Evolutionary conservation across 441 rosid genomes (phyloP).

Genomic region (Corymbia citriodora): DNA sequence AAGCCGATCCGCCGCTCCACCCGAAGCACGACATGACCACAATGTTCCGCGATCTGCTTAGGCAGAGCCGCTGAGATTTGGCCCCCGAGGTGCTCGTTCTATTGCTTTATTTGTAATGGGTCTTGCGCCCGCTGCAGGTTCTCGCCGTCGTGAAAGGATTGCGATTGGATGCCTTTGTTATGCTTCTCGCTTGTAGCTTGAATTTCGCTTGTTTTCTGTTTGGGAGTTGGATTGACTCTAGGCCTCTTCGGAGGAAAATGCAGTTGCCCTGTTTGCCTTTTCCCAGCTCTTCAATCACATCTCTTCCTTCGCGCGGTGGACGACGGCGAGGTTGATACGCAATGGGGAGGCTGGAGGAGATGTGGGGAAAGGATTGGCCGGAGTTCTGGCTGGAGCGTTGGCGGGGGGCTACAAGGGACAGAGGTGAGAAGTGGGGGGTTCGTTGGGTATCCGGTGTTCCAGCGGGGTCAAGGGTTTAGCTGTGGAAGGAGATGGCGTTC

Average conservation of each 20-base stretch:
- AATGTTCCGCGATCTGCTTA: slow-evolving; percentile 67
- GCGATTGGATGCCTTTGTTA: background rate
- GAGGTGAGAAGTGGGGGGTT: no score
- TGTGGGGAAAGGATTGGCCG: background rate
- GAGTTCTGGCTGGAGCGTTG: background rate
- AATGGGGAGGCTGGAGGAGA: background rate
- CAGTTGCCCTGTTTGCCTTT: background rate
- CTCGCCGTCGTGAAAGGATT: background rate
- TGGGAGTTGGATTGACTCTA: background rate
- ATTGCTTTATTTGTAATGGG: background rate
- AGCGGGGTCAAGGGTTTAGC: no score
- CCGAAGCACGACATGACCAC: slow-evolving; percentile 75
- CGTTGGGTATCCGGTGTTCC: no score
- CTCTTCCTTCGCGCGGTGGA: background rate
- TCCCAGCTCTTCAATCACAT: background rate
- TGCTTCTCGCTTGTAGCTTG: background rate
- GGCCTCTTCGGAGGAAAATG: background rate
- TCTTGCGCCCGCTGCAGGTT: background rate
- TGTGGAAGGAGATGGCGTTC: no score
- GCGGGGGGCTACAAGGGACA: background rate
- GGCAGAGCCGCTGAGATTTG: slow-evolving; percentile 60
- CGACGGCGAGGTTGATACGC: background rate
- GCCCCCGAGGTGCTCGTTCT: slow-evolving; percentile 37
- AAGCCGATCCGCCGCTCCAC: slow-evolving; percentile 34
- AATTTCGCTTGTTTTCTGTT: background rate